phyloP scores from a whole-genome alignment of 2,329 filamentous ascomycete species.

The Diaporthe caulivora region DNA sequence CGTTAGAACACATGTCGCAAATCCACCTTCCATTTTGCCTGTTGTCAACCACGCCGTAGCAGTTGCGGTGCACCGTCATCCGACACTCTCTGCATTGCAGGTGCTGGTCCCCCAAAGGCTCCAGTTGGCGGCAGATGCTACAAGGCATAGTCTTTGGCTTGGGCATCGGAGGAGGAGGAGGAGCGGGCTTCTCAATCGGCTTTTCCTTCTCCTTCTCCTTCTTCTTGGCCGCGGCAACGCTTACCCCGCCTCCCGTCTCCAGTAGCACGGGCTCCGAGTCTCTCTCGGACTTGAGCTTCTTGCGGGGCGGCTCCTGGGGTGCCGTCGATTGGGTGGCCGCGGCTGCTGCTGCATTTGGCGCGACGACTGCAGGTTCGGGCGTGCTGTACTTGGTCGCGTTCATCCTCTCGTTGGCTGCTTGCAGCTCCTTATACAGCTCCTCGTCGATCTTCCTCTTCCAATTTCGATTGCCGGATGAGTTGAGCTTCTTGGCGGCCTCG shows the following conservation, averaged over 20 bases:
- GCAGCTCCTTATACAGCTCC: slow-evolving; percentile 83
- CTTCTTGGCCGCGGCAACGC: slow-evolving; percentile 55
- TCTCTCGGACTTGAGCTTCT: slow-evolving; percentile 71
- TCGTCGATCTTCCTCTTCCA: slow-evolving; percentile 94
- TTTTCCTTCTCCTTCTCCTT: slow-evolving; percentile 68
- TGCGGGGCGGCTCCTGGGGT: slow-evolving; percentile 68
- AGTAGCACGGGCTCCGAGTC: slow-evolving; percentile 62
- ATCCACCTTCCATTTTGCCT: slow-evolving; percentile 85
- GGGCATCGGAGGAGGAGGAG: slow-evolving; percentile 78
- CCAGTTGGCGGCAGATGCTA: slow-evolving; percentile 82
- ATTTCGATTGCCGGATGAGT: slow-evolving; percentile 81
- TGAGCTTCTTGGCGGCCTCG: slow-evolving; percentile 89
- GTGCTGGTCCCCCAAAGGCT: slow-evolving; percentile 78
- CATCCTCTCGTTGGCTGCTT: slow-evolving; percentile 73
- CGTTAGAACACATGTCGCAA: slow-evolving; percentile 96
- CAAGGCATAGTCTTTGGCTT: slow-evolving; percentile 85
- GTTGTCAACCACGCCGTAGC: slow-evolving; percentile 86
- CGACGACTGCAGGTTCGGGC: slow-evolving; percentile 44
- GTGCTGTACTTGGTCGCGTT: slow-evolving; percentile 56
- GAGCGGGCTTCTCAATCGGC: slow-evolving; percentile 64
- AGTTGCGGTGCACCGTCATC: slow-evolving; percentile 89
- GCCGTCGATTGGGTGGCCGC: slow-evolving; percentile 46
- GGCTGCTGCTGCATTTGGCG: slow-evolving; percentile 45
- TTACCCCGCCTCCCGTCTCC: slow-evolving; percentile 56
- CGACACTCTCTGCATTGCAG: slow-evolving; percentile 89